Evolutionary conservation across 2,329 filamentous ascomycete genomes (phyloP).

Genomic region (Neopestalotiopsis rosae): DNA sequence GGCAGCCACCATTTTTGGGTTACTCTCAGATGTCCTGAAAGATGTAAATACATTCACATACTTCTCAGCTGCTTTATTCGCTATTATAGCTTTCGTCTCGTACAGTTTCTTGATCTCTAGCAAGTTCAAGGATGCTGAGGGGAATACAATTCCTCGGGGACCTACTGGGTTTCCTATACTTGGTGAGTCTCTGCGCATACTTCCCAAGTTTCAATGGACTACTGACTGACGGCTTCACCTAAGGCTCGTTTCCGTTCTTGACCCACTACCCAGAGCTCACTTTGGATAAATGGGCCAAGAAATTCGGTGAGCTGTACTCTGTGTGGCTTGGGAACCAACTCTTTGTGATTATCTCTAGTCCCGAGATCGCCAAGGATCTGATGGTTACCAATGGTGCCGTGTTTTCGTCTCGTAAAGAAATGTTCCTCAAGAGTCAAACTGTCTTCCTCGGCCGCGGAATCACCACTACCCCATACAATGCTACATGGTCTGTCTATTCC

Average conservation of each 20-base stretch:
- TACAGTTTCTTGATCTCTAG: too few relatives aligned
- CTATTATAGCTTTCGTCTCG: too few relatives aligned
- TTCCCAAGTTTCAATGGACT: too few relatives aligned
- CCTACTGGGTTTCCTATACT: too few relatives aligned
- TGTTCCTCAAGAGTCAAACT: slow-evolving; percentile 23
- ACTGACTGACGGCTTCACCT: too few relatives aligned
- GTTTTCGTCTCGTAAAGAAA: slow-evolving; percentile 21
- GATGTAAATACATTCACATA: too few relatives aligned
- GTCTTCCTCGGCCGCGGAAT: slow-evolving; percentile 21
- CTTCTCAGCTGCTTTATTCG: too few relatives aligned
- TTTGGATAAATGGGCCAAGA: slow-evolving; percentile 20
- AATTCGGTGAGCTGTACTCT: slow-evolving; percentile 21
- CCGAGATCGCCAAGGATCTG: slow-evolving; percentile 21
- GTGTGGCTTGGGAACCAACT: slow-evolving; percentile 21
- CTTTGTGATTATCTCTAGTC: slow-evolving; percentile 22
- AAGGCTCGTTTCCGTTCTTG: slow-evolving; percentile 22
- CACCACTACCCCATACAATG: slow-evolving; percentile 21
- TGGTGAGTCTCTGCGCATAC: too few relatives aligned
- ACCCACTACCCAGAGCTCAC: slow-evolving; percentile 21
- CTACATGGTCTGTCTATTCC: slow-evolving; percentile 1
- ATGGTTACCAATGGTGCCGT: slow-evolving; percentile 19
- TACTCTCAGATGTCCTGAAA: too few relatives aligned
- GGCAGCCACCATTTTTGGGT: too few relatives aligned
- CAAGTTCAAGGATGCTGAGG: too few relatives aligned
- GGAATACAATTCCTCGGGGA: too few relatives aligned